Percentiles rank a stretch among this genome's conserved stretches.
Conservation (phyloP, 768 basidiomycete species). For the Phaeotremella fagi region DNA sequence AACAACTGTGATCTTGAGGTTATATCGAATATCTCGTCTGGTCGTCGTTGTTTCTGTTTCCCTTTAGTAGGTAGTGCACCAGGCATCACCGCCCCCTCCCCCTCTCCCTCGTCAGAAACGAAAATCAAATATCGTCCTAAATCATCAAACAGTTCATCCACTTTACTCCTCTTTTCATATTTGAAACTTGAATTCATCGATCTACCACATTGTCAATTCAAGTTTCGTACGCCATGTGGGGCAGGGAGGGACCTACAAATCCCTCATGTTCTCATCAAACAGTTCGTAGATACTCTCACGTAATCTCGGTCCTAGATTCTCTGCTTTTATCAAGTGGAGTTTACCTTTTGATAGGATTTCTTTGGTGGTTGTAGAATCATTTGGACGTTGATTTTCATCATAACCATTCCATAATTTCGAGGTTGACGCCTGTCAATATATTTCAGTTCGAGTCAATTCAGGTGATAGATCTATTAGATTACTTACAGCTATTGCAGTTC, state of each 20-base stretch:
- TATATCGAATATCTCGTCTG: slow-evolving; percentile 6
- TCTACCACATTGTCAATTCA: too few relatives aligned
- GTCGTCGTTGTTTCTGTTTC: background rate
- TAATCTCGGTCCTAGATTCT: background rate
- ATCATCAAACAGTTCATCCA: slow-evolving; percentile 33
- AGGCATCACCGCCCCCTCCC: background rate
- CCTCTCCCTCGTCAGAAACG: background rate
- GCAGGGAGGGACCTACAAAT: too few relatives aligned
- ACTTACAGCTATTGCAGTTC: background rate
- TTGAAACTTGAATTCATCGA: slow-evolving; percentile 10
- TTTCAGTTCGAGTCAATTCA: background rate
- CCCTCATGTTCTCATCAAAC: slow-evolving; percentile 20
- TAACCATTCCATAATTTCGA: background rate
- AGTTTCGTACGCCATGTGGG: too few relatives aligned
- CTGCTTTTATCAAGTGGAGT: too few relatives aligned
- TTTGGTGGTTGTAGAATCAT: too few relatives aligned
- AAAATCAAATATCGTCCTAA: slow-evolving; percentile 24
- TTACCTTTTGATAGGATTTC: too few relatives aligned
- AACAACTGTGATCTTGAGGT: slow-evolving; percentile 10
- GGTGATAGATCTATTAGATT: too few relatives aligned
- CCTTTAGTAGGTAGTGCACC: background rate
- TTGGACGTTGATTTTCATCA: too few relatives aligned
- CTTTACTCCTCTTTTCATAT: slow-evolving; percentile 18
- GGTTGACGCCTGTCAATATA: background rate
- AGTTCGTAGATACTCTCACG: slow-evolving; percentile 12